Evolutionary conservation across 2,329 filamentous ascomycete genomes (phyloP).

Genomic region (Aspergillus ruber): DNA sequence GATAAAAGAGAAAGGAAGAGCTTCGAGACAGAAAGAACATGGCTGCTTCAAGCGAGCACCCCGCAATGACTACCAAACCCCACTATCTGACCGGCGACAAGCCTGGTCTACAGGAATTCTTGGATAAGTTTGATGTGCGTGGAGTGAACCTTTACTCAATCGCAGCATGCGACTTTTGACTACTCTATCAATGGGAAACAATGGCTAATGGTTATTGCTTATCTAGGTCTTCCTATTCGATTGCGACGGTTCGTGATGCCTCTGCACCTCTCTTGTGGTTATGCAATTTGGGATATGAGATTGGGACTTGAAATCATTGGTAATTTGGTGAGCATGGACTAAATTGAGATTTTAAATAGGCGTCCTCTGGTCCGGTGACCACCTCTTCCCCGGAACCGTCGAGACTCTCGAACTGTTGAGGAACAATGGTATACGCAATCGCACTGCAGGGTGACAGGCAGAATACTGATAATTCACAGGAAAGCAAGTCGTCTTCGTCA

Average conservation of each 20-base stretch:
- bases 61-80: conserved; percentile 23
- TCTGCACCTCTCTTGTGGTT: not conserved
- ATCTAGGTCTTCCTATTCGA: conserved; percentile 93
- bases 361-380: conserved; percentile 93
- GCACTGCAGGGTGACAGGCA: conserved; percentile 1
- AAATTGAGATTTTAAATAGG: conserved; percentile 49
- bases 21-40: not conserved
- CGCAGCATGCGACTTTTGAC: too few relatives aligned
- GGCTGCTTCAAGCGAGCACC: conserved; percentile 5
- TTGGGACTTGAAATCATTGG: not conserved
- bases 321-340: conserved; percentile 14
- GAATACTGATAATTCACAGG: too few relatives aligned
- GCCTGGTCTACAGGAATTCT: conserved; percentile 70
- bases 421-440: conserved; percentile 57
- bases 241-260: conserved; percentile 70
- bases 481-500: conserved; percentile 92
- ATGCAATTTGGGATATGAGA: not conserved
- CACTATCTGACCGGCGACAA: conserved; percentile 72
- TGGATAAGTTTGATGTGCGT: conserved; percentile 87
- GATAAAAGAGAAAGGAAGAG: not conserved
- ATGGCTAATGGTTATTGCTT: too few relatives aligned
- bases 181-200: too few relatives aligned
- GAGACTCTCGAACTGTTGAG: conserved; percentile 81
- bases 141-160: too few relatives aligned
- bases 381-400: conserved; percentile 75